phyloP scores from a whole-genome alignment of 768 basidiomycete species.

The Tubosaeta brunneosetosa region DNA sequence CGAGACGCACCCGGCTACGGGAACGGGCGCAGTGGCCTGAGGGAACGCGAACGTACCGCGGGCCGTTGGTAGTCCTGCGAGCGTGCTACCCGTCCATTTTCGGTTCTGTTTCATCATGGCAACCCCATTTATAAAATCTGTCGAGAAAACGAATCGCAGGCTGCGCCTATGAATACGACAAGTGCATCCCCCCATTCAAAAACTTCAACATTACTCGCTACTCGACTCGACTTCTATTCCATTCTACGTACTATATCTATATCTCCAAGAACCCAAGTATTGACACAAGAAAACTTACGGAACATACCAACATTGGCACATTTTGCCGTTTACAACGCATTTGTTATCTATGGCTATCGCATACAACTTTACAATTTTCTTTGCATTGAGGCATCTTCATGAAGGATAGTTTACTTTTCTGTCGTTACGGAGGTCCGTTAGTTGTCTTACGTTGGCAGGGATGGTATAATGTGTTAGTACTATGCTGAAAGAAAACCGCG shows the following conservation, averaged over 20 bases:
- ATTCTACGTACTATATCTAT: conserved; percentile 35
- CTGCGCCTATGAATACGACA: conserved; percentile 21
- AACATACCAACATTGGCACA: conserved; percentile 30
- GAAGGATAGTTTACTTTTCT: conserved; percentile 18
- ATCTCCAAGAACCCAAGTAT: conserved; percentile 31
- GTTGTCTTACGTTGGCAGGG: conserved; percentile 11
- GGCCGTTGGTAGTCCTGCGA: conserved; percentile 22
- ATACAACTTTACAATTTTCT: conserved; percentile 20
- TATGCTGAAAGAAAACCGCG: not conserved
- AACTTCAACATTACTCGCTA: conserved; percentile 23
- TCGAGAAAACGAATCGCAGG: conserved; percentile 17
- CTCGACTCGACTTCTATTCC: conserved; percentile 26
- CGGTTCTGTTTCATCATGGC: not conserved
- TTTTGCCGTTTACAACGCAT: conserved; percentile 27
- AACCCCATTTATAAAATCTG: conserved; percentile 11
- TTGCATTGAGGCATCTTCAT: conserved; percentile 27
- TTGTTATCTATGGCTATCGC: conserved; percentile 31
- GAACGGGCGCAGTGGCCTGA: conserved; percentile 59
- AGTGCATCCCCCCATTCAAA: conserved; percentile 22
- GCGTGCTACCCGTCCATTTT: not conserved
- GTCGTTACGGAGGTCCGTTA: conserved; percentile 15
- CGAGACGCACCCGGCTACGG: conserved; percentile 60
- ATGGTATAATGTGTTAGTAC: conserved; percentile 14
- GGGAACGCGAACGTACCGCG: conserved; percentile 37
- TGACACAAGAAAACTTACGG: conserved; percentile 29